Evolutionary conservation across 495 filamentous ascomycete species (phyloP).

Genomic region (Neurospora sp.): DNA sequence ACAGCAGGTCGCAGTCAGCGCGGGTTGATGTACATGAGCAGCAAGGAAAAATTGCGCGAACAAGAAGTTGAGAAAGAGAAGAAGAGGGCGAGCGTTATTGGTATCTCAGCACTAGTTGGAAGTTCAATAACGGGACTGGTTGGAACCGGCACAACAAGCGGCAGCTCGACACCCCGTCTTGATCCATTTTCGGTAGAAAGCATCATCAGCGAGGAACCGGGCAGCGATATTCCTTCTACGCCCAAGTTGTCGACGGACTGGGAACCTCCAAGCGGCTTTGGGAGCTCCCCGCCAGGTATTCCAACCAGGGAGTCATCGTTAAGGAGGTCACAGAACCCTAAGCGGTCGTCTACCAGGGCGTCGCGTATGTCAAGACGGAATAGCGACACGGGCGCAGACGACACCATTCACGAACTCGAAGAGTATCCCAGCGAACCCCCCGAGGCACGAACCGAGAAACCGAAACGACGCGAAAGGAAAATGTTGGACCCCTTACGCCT

Average conservation of each 20-base stretch:
- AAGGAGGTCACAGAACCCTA: conserved; percentile 40
- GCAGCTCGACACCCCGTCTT: conserved; percentile 20
- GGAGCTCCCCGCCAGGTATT: conserved; percentile 35
- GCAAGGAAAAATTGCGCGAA: conserved; percentile 44
- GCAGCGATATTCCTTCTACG: conserved; percentile 20
- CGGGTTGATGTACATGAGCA: conserved; percentile 51
- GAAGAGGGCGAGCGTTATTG: conserved; percentile 33
- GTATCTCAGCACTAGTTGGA: conserved; percentile 19
- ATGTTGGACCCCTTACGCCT: conserved; percentile 17
- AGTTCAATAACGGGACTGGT: conserved; percentile 7
- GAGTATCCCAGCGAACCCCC: conserved; percentile 12
- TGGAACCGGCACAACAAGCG: conserved; percentile 10
- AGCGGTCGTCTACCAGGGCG: conserved; percentile 29
- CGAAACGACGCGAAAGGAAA: conserved; percentile 9
- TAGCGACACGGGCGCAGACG: conserved; percentile 20
- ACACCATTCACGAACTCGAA: conserved; percentile 29
- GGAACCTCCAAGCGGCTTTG: background rate
- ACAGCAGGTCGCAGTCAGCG: conserved; percentile 32
- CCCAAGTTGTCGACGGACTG: background rate
- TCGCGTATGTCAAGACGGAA: conserved; percentile 31
- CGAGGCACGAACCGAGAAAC: conserved; percentile 5
- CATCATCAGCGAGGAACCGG: conserved; percentile 41
- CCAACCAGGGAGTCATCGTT: conserved; percentile 60
- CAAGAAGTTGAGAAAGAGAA: conserved; percentile 39
- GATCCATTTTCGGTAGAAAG: conserved; percentile 43